phyloP scores from a whole-genome alignment of 169 alveolate species.

The Eimeria zaria region DNA sequence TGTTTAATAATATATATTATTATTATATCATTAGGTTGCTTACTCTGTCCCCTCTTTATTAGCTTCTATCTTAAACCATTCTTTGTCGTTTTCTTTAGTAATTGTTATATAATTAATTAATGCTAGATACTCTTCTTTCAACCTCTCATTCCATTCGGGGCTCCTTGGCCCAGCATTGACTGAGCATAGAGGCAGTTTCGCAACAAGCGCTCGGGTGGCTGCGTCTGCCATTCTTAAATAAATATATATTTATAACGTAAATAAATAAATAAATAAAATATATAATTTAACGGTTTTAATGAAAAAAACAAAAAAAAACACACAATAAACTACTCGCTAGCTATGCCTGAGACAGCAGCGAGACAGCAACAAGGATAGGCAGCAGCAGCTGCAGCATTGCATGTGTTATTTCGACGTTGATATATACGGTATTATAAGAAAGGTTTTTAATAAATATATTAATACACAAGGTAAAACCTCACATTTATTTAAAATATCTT shows the following conservation, averaged over 20 bases:
- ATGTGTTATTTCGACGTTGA: not conserved
- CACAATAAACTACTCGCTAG: not conserved
- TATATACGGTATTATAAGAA: not conserved
- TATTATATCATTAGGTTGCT: not conserved
- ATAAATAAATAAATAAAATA: not conserved
- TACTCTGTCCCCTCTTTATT: conserved; percentile 96
- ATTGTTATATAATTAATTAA: conserved; percentile 95
- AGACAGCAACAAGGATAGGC: not conserved
- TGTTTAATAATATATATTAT: not conserved
- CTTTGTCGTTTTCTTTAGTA: conserved; percentile 96
- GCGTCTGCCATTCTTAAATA: conserved; percentile 8
- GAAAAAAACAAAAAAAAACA: not conserved
- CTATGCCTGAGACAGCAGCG: not conserved
- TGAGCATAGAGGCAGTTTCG: conserved; percentile 92
- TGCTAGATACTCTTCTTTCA: conserved; percentile 97
- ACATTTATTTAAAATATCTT: not conserved
- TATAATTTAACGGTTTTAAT: not conserved
- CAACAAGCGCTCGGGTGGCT: conserved; percentile 28
- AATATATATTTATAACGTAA: not conserved
- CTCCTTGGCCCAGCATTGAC: conserved; percentile 97
- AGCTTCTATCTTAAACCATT: conserved; percentile 97
- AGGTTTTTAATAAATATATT: not conserved
- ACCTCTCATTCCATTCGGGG: conserved; percentile 91
- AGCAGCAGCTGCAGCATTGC: not conserved
- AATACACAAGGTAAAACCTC: too few relatives aligned